Evolutionary conservation across 305 asterid species (phyloP), one percentile per base, ranked within the genome.

Genomic region (Rubia balearica): DNA sequence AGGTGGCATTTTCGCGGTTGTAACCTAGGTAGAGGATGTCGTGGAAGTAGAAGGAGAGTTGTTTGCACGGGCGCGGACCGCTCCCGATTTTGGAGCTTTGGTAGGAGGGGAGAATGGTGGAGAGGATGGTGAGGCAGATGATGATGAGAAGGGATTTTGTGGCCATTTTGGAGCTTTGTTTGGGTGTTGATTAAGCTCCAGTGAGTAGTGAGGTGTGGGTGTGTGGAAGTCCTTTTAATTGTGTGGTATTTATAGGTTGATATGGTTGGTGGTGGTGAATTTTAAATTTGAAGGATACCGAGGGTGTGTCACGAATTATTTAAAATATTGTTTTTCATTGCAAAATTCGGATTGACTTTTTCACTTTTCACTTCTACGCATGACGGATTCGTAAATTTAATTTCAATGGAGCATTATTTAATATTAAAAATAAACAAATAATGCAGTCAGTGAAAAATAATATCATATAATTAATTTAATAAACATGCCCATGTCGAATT

Each of bases 11-110:
- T 6, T 72, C 11, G 69, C 75, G 71, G 56, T 90, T 90, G 6
- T 80, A 1, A 1, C 97, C 94, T 1, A 85, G 61, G 86, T 69
- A 87, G 8, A 88, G 78, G 21, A 88, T 71, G 83, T 90, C 94
- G 71, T 88, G 97, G 81, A 88, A 86, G 70, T 68, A 88, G 72
- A 87, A 82, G 3, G 49, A 67, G 40, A 85, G 79, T 63, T 78
- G 66, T 22, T 78, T 82, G 78, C 96, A 89, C 0, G 90, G 92
- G 1, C 14, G 66, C 1, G 48, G 33, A 2, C 66, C 77, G 55
- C 65, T 11, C 33, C 41, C 73, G 69, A 48, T 70, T 56, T 68
- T 60, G 56, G 51, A 42, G 70, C 73, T 10, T n/a, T 59, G 72
- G 65, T 51, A 17, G 59, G 61, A 24, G 57, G 75, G 11, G 65